A percentile compares a stretch with the other conserved stretches of the same genome.
Conservation (phyloP, 108 stramenopile genomes). For the Nitzschia sp. region DNA sequence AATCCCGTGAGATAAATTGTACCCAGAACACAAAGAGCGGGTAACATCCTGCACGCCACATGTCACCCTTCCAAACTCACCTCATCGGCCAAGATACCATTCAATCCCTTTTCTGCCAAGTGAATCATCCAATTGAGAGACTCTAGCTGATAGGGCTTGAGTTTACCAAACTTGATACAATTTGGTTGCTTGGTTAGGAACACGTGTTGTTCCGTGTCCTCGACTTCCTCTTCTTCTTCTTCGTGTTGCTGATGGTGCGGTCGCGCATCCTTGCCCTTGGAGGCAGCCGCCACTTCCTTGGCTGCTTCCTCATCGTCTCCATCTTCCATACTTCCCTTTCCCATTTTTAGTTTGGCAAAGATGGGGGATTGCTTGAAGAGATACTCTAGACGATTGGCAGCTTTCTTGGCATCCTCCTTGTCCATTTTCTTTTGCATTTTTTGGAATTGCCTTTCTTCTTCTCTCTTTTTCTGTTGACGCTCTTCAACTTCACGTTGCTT, state of each 20-base stretch:
- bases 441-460: constrained; percentile 58
- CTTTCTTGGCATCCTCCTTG: constrained; percentile 68
- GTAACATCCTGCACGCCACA: background rate
- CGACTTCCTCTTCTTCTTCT: constrained; percentile 54
- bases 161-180: constrained; percentile 78
- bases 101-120: constrained; percentile 89
- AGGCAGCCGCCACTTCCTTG: constrained; percentile 6
- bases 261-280: constrained; percentile 13
- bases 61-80: constrained; percentile 44
- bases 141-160: constrained; percentile 94
- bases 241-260: constrained; percentile 48
- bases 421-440: constrained; percentile 71
- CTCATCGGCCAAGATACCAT: constrained; percentile 97
- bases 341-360: constrained; percentile 85
- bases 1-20: background rate
- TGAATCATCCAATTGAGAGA: constrained; percentile 98
- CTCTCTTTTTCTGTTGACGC: constrained; percentile 51
- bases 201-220: constrained; percentile 54
- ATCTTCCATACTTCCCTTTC: constrained; percentile 47
- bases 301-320: constrained; percentile 55
- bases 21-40: background rate
- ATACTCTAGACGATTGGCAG: constrained; percentile 87
- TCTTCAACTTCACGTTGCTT: constrained; percentile 63
- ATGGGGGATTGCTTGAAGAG: constrained; percentile 92
- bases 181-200: constrained; percentile 89